Percentiles rank a stretch among this genome's conserved stretches.
Evolutionary conservation across 192 early-diverging fungal genomes (phyloP).

Genomic region (Backusella australiensis): DNA sequence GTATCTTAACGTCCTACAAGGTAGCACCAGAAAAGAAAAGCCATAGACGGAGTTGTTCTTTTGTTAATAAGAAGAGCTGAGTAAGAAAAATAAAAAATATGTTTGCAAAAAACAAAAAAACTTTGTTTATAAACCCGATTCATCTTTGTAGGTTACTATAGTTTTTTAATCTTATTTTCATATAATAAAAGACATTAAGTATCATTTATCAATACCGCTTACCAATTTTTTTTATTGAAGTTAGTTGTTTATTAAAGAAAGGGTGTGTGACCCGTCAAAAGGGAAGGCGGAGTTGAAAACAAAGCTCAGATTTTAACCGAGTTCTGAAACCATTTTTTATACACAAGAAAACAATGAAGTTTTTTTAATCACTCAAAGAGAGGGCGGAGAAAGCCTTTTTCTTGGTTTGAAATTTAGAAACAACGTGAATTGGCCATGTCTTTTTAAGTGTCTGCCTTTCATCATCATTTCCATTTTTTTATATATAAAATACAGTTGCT

Average conservation of each 20-base stretch:
- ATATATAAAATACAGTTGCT: background rate
- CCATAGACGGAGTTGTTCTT: background rate
- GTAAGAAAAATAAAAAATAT: background rate
- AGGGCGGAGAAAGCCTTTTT: background rate
- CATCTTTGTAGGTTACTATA: background rate
- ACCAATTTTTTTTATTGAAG: background rate
- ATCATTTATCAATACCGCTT: background rate
- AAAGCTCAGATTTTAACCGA: conserved; percentile 2
- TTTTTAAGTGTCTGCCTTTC: background rate
- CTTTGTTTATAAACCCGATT: background rate
- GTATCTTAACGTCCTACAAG: background rate
- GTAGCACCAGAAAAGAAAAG: background rate
- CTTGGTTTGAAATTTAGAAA: conserved; percentile 4
- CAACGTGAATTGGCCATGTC: conserved; percentile 1
- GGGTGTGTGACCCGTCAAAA: background rate
- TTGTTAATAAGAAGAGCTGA: background rate
- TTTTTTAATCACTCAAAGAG: background rate
- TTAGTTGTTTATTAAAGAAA: background rate
- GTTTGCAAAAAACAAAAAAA: too few relatives aligned
- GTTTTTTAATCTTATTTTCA: background rate
- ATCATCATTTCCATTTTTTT: background rate
- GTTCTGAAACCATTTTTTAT: background rate
- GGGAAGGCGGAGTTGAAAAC: background rate
- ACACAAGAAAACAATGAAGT: background rate
- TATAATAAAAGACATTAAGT: background rate